These are phyloP conservation scores for Collybiopsis confluens DNA, from an alignment of 768 basidiomycete genomes.

Conservation along the genomic window DNA sequence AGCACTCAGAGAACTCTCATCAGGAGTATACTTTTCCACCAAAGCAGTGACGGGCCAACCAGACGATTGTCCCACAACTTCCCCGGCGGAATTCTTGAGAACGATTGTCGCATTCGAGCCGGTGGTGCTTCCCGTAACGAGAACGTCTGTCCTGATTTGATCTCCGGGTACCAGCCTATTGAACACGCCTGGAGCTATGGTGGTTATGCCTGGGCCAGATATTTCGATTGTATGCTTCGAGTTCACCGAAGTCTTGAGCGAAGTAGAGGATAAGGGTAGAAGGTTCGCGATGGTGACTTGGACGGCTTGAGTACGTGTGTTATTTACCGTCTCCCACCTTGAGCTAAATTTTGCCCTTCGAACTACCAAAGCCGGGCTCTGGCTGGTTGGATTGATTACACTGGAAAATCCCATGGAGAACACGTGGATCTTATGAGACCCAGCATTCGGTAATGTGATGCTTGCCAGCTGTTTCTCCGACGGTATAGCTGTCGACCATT, in stretches of 20 bases:
- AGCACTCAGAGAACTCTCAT: conserved; percentile 28
- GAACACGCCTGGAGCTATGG: conserved; percentile 36
- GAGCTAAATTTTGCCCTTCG: conserved; percentile 41
- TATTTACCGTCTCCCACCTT: conserved; percentile 38
- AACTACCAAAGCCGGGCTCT: conserved; percentile 30
- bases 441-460: conserved; percentile 37
- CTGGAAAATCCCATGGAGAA: conserved; percentile 42
- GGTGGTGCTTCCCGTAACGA: conserved; percentile 31
- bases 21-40: conserved; percentile 35
- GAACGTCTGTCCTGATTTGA: conserved; percentile 45
- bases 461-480: conserved; percentile 36
- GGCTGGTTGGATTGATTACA: conserved; percentile 14
- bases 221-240: conserved; percentile 32
- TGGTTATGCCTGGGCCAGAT: conserved; percentile 33
- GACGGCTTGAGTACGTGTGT: conserved; percentile 39
- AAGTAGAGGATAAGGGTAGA: conserved; percentile 28
- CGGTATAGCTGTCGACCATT: conserved; percentile 39
- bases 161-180: conserved; percentile 47
- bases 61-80: conserved; percentile 26
- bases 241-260: conserved; percentile 26
- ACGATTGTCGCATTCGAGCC: conserved; percentile 26
- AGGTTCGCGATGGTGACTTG: conserved; percentile 52
- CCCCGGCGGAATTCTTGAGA: conserved; percentile 30
- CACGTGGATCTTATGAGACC: conserved; percentile 36
- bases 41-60: conserved; percentile 36